Percentiles rank a stretch among this genome's conserved stretches.
Evolutionary conservation across 495 filamentous ascomycete species (phyloP).

Genomic region (Xylaria grammica): DNA sequence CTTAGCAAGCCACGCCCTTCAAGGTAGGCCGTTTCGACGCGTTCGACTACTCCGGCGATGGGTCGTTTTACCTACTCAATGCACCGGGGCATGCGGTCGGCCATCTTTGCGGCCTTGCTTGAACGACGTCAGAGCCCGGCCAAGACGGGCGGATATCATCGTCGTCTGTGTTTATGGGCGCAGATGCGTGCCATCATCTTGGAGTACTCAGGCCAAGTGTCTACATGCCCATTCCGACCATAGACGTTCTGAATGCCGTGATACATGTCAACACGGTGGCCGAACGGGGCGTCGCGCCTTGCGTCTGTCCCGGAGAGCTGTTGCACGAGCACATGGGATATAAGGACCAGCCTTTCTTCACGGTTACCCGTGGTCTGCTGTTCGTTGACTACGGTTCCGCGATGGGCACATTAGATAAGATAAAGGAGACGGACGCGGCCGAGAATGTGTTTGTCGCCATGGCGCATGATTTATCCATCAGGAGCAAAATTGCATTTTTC

Average conservation of each 20-base stretch:
- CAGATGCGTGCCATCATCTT: slow-evolving; percentile 57
- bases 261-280: slow-evolving; percentile 42
- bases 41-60: slow-evolving; percentile 63
- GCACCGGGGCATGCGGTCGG: slow-evolving; percentile 57
- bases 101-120: slow-evolving; percentile 56
- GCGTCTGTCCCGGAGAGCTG: slow-evolving; percentile 30
- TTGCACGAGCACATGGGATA: slow-evolving; percentile 28
- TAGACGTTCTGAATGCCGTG: slow-evolving; percentile 34
- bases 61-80: slow-evolving; percentile 59
- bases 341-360: slow-evolving; percentile 42
- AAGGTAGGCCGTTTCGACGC: slow-evolving; percentile 54
- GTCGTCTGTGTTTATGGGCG: slow-evolving; percentile 59
- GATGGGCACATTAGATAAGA: slow-evolving; percentile 43
- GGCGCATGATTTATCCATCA: slow-evolving; percentile 62
- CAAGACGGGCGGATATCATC: no score
- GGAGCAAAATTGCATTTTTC: no score
- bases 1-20: slow-evolving; percentile 22
- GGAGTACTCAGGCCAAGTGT: slow-evolving; percentile 55
- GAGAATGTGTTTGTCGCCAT: slow-evolving; percentile 56
- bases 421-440: slow-evolving; percentile 53
- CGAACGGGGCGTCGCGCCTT: no score
- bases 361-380: slow-evolving; percentile 31
- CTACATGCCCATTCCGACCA: slow-evolving; percentile 37
- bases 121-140: slow-evolving; percentile 42
- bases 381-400: slow-evolving; percentile 37